Conservation (phyloP, 352 stramenopile species). For the Globisporangium emineosum region DNA sequence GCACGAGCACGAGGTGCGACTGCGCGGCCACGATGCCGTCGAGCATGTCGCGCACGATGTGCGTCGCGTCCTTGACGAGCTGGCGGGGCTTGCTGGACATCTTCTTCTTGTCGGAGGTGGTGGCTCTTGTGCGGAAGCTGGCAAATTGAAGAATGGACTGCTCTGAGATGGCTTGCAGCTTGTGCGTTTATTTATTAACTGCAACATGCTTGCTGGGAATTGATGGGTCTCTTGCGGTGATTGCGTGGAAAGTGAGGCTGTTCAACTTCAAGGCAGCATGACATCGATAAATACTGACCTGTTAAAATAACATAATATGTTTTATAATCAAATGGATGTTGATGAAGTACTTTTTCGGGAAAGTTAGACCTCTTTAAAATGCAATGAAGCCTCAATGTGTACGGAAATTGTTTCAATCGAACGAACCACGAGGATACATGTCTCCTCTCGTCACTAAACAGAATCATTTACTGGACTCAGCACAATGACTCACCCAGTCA, state of each 20-base stretch:
- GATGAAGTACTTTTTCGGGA: no score
- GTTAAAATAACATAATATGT: background rate
- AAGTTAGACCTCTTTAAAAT: no score
- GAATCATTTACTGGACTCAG: no score
- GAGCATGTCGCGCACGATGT: slow-evolving; percentile 78
- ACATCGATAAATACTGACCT: background rate
- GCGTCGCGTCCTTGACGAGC: slow-evolving; percentile 42
- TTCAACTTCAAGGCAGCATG: background rate
- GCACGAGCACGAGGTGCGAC: slow-evolving; percentile 65
- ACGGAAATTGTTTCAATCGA: no score
- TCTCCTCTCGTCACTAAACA: no score
- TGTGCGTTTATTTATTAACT: background rate
- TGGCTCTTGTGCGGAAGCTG: background rate
- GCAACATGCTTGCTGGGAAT: background rate
- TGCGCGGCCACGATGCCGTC: slow-evolving; percentile 64
- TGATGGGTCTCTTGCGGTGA: background rate
- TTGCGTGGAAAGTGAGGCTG: background rate
- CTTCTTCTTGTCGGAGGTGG: background rate
- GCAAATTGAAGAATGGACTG: background rate
- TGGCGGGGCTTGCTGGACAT: slow-evolving; percentile 24
- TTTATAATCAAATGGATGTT: background rate
- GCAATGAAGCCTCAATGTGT: no score
- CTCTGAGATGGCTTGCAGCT: background rate
- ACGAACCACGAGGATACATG: no score
- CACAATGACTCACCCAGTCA: no score